Evolutionary conservation across 2,329 filamentous ascomycete genomes (phyloP).

Genomic region (Cercospora nicotianae): DNA sequence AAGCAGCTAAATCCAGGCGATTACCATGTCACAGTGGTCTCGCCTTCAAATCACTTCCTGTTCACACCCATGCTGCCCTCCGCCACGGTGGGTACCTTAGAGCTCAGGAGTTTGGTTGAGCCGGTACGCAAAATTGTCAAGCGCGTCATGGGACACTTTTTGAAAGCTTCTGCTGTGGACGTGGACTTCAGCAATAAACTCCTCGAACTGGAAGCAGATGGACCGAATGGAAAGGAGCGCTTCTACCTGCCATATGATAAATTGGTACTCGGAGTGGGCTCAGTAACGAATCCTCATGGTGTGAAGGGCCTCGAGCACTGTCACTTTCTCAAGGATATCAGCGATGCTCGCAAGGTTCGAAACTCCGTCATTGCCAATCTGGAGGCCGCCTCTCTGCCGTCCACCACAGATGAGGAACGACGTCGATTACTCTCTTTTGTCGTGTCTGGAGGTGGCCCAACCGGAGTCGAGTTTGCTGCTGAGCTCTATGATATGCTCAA

Average conservation of each 20-base stretch:
- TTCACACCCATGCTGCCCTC: conserved; percentile 98
- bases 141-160: conserved; percentile 79
- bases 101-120: conserved; percentile 87
- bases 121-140: conserved; percentile 83
- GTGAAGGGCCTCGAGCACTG: conserved; percentile 93
- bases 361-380: conserved; percentile 87
- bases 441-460: conserved; percentile 91
- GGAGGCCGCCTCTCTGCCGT: conserved; percentile 88
- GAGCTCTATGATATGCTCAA: conserved; percentile 96
- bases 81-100: conserved; percentile 92
- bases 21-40: conserved; percentile 94
- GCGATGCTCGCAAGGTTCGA: conserved; percentile 84
- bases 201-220: conserved; percentile 77
- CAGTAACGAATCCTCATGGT: conserved; percentile 89
- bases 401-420: conserved; percentile 83
- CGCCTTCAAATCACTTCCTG: conserved; percentile 92
- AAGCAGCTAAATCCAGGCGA: conserved; percentile 88
- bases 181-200: conserved; percentile 90
- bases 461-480: conserved; percentile 95
- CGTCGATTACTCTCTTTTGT: conserved; percentile 89
- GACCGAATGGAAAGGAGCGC: conserved; percentile 66
- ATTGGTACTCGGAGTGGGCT: conserved; percentile 87
- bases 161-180: conserved; percentile 82
- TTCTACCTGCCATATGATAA: conserved; percentile 99
- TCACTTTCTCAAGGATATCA: conserved; percentile 92